Evolutionary conservation across 345 rosid genomes (phyloP), one percentile per base, ranked within the genome.

Genomic region (Pugionium cornutum): DNA sequence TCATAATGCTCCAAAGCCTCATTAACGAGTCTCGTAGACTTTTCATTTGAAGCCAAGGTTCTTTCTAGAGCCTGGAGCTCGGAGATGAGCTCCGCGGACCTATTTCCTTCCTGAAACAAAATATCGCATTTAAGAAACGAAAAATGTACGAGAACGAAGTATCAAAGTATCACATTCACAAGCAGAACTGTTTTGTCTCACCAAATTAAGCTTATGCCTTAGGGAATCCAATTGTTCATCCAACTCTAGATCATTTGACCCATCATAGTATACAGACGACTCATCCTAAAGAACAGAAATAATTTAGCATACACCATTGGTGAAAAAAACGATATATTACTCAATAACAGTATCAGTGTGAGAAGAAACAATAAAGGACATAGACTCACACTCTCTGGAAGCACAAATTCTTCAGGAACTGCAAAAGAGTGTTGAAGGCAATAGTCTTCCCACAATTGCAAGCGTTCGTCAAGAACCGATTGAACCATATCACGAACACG

Each of bases 391-490:
- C 29, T 81, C 57, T 65, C 53, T 6, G 84, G 85, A 8, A 84
- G 53, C 30, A 76, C 66, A 75, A 90, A 85, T 1, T 87, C 92
- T 58, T 90, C 67, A 29, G 96, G 99, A 77, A 86, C 87, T 0
- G 80, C 65, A 59, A 94, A 94, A 78, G 86, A 84, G 72, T 78
- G 81, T 56, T 47, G 74, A 70, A 86, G 66, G 75, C 92, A 86
- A 73, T 88, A 90, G 41, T 65, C 63, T 80, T 88, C 90, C 97
- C 97, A 92, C 80, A 85, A 60, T 50, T 73, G 67, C 76, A 88
- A 74, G 49, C 86, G 79, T 50, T 61, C 69, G 41, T 83, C 95
- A 65, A 88, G 45, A 70, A 73, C 75, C 1, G 86, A 82, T 53
- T 78, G 86, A 36, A 88, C 75, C 79, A 62, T 62, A 70, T 58